Evolutionary conservation across 495 filamentous ascomycete genomes (phyloP).

Genomic region (Talaromyces liani): DNA sequence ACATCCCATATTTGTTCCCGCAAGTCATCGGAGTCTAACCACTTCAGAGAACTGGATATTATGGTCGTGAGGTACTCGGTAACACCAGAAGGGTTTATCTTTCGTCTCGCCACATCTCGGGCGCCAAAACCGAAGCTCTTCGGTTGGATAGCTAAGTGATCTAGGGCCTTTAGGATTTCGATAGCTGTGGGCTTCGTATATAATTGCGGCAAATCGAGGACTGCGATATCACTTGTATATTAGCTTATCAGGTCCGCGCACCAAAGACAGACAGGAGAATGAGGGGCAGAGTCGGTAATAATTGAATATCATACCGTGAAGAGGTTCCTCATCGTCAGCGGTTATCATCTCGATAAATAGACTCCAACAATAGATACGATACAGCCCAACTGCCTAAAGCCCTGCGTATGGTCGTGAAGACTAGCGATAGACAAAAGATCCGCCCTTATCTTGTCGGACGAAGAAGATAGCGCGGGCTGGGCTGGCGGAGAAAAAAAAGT

Average conservation of each 20-base stretch:
- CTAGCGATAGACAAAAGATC: neutral
- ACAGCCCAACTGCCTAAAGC: neutral
- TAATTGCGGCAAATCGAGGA: slow-evolving; percentile 48
- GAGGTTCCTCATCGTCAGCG: slow-evolving; percentile 31
- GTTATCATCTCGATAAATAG: slow-evolving; percentile 25
- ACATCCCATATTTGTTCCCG: slow-evolving; percentile 72
- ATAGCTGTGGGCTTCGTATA: slow-evolving; percentile 41
- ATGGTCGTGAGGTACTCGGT: slow-evolving; percentile 66
- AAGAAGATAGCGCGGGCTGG: neutral
- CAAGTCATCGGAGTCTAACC: slow-evolving; percentile 65
- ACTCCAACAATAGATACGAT: neutral
- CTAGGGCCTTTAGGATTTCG: slow-evolving; percentile 35
- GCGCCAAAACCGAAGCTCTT: slow-evolving; percentile 24
- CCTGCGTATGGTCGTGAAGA: neutral
- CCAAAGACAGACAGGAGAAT: slow-evolving; percentile 7
- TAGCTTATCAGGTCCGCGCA: slow-evolving; percentile 26
- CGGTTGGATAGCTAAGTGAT: slow-evolving; percentile 37
- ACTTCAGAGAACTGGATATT: slow-evolving; percentile 63
- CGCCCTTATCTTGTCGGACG: neutral
- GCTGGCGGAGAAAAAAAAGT: slow-evolving; percentile 26
- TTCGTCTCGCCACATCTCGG: slow-evolving; percentile 23
- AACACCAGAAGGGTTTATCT: slow-evolving; percentile 31
- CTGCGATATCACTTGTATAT: slow-evolving; percentile 29
- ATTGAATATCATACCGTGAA: slow-evolving; percentile 29
- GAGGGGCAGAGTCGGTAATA: slow-evolving; percentile 1